Evolutionary conservation across 192 early-diverging fungal genomes (phyloP), one percentile per base, ranked within the genome.

Genomic region (Entomortierella lignicola): DNA sequence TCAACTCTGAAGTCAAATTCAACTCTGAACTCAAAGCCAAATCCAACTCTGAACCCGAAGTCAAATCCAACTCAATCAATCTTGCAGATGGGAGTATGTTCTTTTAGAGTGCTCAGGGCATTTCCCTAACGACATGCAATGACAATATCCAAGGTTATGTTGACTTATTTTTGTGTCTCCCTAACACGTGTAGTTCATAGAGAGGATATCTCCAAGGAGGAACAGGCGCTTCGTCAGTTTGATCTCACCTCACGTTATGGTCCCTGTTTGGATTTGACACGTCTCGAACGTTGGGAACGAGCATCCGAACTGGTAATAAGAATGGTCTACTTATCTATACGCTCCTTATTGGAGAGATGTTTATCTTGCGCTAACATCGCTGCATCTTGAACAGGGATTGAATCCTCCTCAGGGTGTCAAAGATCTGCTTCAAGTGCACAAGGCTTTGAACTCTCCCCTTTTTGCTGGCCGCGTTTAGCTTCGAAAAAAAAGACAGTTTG

Each of bases 221-320:
- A 77, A 34, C 59, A 65, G 25, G 20, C 17, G 0, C 74, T 77
- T 51, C 74, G 74, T 1, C 74, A 77, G 39, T 77, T 77, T 27
- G 74, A 77, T 31, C 47, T 77, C 4, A 32, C 66, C 0, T 54
- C 61, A 27, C 61, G 58, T 37, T 77, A 59, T 26, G 74, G 74
- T 0, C 74, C 74, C 17, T 65, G 59, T 23, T 26, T 50, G 6
- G 66, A 69, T 34, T 37, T 77, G 55, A 77, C 66, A 23, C 66
- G 74, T 23, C 74, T 77, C 6, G 74, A 77, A 29, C 66, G 74
- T 10, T 77, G 74, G 74, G 66, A 77, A 41, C 61, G 74, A 12
- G 74, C 74, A 18, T 65, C 20, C 1, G 31, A 20, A 8, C 55
- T 77, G 74, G 74, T 77, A 66, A 74, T 41, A 11, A 39, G 1